These are phyloP conservation scores for Bipolaris oryzae DNA, from an alignment of 2,329 filamentous ascomycete genomes.

Conservation along the genomic window DNA sequence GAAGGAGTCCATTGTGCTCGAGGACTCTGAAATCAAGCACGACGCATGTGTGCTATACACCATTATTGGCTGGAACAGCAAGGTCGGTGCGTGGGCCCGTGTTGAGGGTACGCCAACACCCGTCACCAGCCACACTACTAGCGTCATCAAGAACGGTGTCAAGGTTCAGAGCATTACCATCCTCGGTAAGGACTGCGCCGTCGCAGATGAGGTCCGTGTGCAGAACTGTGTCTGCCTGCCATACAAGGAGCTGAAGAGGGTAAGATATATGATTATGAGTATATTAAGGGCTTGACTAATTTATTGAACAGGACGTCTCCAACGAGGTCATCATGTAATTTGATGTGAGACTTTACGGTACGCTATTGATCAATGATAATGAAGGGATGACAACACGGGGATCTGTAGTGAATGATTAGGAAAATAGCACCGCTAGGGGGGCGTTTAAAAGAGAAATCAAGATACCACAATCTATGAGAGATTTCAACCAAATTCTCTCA, in stretches of 20 bases:
- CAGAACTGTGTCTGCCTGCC: slow-evolving; percentile 98
- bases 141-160: slow-evolving; percentile 95
- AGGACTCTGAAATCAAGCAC: slow-evolving; percentile 94
- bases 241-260: slow-evolving; percentile 96
- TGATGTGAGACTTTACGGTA: not conserved
- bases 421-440: slow-evolving; percentile 8
- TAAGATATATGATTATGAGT: slow-evolving; percentile 55
- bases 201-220: slow-evolving; percentile 91
- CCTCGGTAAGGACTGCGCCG: slow-evolving; percentile 91
- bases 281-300: slow-evolving; percentile 10
- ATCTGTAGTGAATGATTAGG: slow-evolving; percentile 17
- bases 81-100: slow-evolving; percentile 95
- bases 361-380: not conserved
- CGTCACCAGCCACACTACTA: slow-evolving; percentile 85
- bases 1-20: slow-evolving; percentile 95
- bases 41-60: slow-evolving; percentile 94
- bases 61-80: slow-evolving; percentile 96
- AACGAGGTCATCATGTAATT: slow-evolving; percentile 90
- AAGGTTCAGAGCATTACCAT: slow-evolving; percentile 99
- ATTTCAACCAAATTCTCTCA: not conserved
- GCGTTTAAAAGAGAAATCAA: slow-evolving; percentile 11
- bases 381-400: not conserved
- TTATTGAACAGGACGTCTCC: slow-evolving; percentile 70
- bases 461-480: slow-evolving; percentile 7
- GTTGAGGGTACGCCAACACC: slow-evolving; percentile 94